phyloP scores from a whole-genome alignment of 2,329 filamentous ascomycete genomes.

The Ilyonectria robusta region DNA sequence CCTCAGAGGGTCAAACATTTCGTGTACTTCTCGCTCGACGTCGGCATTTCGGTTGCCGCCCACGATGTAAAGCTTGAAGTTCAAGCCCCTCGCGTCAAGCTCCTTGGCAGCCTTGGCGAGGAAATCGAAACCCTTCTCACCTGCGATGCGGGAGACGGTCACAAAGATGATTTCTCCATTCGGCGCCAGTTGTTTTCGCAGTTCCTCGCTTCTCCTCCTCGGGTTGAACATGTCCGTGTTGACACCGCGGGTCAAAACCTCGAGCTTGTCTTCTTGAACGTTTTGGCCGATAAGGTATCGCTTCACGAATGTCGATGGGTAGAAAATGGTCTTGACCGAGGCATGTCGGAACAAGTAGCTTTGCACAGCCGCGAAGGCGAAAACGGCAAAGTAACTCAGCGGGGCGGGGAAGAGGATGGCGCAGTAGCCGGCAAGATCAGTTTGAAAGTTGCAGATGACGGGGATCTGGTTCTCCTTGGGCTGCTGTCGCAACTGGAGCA shows the following conservation, averaged over 20 bases:
- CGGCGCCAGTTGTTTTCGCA: slow-evolving; percentile 70
- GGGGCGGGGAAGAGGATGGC: slow-evolving; percentile 77
- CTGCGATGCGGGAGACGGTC: slow-evolving; percentile 76
- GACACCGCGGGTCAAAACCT: slow-evolving; percentile 75
- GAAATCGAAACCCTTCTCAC: slow-evolving; percentile 80
- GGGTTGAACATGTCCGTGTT: slow-evolving; percentile 75
- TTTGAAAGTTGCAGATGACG: slow-evolving; percentile 79
- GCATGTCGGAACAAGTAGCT: slow-evolving; percentile 75
- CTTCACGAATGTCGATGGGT: slow-evolving; percentile 75
- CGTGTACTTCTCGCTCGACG: slow-evolving; percentile 73
- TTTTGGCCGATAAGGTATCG: slow-evolving; percentile 71
- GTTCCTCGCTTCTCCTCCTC: slow-evolving; percentile 61
- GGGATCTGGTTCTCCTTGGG: slow-evolving; percentile 67
- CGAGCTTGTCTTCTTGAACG: slow-evolving; percentile 70
- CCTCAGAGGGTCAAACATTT: slow-evolving; percentile 68
- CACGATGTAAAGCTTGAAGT: slow-evolving; percentile 76
- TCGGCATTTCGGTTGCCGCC: slow-evolving; percentile 76
- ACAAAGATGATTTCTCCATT: slow-evolving; percentile 75
- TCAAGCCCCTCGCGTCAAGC: slow-evolving; percentile 68
- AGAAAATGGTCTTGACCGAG: slow-evolving; percentile 77
- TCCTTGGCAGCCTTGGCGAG: slow-evolving; percentile 69
- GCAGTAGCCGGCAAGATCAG: slow-evolving; percentile 78
- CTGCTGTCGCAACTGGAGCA: slow-evolving; percentile 77
- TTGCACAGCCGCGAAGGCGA: slow-evolving; percentile 74
- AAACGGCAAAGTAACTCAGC: slow-evolving; percentile 72